Evolutionary conservation across 2,329 filamentous ascomycete species (phyloP), one percentile per base, ranked within the genome.

Genomic region (Aspergillus cejpii): DNA sequence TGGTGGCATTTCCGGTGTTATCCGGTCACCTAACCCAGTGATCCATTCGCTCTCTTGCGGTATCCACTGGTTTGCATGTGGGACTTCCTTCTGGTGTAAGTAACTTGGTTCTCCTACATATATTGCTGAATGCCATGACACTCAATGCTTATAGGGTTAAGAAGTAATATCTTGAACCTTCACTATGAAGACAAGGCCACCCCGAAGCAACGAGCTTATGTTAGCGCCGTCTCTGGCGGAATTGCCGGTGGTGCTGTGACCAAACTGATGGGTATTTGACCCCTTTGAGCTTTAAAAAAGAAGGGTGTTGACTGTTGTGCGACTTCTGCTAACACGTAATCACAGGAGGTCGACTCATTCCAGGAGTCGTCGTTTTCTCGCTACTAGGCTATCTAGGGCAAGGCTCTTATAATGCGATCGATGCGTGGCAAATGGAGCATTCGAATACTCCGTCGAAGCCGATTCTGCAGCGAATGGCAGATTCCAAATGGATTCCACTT

Each of bases 21-120:
- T 90, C 38, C 77, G 81, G 46, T 83, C 84, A 14, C 75, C 73
- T 17, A 79, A 86, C 3, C 75, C 78, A 3, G 63, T 80, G 2
- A 67, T 91, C 5, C 91, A 88, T 67, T 83, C 87, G 0, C 55
- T 84, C 10, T 76, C 83, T 28, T 82, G 84, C 17, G 85, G 87
- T 14, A 72, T 87, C 31, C 88, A 94, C 68, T 95, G 87, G 79
- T 87, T 87, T 65, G 76, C 79, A 33, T 75, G 94, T 29, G 87
- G 87, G 27, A 80, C 78, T 37, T 85, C 80, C 12, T 96, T 83
- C 62, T 91, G 83, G 75, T 83, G 84, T 82, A 72, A 59, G 79
- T 67, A 24, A 24, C 33, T 12, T 17, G 21, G 21, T n/a, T 21
- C 40, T 38, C 40, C 39, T 14, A 19, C 27, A 14, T 39, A 15